phyloP scores from a whole-genome alignment of 225 moss, liverwort and hornwort genomes.

The Neckera pumila region DNA sequence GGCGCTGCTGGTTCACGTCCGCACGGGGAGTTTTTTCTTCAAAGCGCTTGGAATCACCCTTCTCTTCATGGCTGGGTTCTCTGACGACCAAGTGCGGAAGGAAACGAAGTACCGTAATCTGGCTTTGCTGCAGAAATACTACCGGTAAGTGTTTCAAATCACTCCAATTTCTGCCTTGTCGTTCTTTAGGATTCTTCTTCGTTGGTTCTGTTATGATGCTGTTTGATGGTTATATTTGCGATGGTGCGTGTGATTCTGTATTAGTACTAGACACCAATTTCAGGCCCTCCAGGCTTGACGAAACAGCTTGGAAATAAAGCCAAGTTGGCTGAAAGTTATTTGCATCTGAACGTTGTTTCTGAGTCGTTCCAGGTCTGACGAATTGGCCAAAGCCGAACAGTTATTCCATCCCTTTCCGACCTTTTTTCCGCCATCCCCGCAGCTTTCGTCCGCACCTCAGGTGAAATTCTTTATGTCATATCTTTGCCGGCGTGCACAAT shows the following conservation, averaged over 20 bases:
- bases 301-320: background rate
- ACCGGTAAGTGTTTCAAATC: conserved; percentile 29
- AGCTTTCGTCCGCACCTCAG: conserved; percentile 10
- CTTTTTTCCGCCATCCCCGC: conserved; percentile 40
- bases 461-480: background rate
- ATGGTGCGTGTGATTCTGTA: background rate
- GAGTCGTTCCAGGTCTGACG: conserved; percentile 56
- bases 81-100: conserved; percentile 79
- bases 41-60: conserved; percentile 86
- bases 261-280: background rate
- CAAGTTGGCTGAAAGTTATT: background rate
- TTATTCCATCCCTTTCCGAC: conserved; percentile 77
- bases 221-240: background rate
- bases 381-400: conserved; percentile 53
- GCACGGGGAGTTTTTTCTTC: conserved; percentile 86
- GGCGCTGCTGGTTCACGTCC: conserved; percentile 77
- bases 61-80: conserved; percentile 90
- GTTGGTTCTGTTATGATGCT: background rate
- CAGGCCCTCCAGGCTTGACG: background rate
- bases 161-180: background rate
- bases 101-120: conserved; percentile 91
- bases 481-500: background rate
- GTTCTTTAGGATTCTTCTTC: background rate
- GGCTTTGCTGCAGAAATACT: conserved; percentile 69
- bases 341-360: background rate